Percentiles rank a stretch among this genome's conserved stretches.
These are phyloP conservation scores for Marasmius sp. DNA, from an alignment of 1,284 basidiomycete genomes.

Conservation along the genomic window DNA sequence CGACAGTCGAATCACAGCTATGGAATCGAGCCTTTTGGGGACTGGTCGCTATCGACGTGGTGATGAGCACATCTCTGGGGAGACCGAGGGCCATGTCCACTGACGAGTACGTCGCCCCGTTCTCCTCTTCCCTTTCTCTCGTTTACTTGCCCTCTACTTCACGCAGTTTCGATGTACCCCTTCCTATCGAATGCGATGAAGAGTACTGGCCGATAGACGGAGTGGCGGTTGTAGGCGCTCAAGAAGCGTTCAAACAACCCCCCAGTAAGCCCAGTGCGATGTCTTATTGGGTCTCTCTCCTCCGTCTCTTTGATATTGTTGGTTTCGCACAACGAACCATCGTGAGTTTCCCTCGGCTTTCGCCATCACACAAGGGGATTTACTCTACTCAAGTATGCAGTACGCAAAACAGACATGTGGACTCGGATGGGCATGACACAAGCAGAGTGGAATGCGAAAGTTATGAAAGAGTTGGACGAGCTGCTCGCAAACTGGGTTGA, in stretches of 20 bases:
- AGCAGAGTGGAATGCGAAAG: slow-evolving; percentile 62
- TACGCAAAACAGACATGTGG: slow-evolving; percentile 30
- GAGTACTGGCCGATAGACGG: background rate
- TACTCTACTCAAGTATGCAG: no score
- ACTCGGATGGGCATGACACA: slow-evolving; percentile 57
- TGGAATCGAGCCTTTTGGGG: slow-evolving; percentile 4
- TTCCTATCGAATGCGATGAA: slow-evolving; percentile 3
- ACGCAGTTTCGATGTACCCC: slow-evolving; percentile 1
- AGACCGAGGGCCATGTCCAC: background rate
- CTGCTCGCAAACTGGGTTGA: slow-evolving; percentile 80
- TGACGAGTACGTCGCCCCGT: background rate
- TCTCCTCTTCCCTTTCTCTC: no score
- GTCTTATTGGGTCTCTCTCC: background rate
- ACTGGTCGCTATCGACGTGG: background rate
- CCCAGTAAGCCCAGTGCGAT: background rate
- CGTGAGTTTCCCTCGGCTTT: background rate
- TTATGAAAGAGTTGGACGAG: slow-evolving; percentile 75
- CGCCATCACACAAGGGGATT: no score
- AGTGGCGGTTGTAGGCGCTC: background rate
- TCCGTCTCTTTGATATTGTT: background rate
- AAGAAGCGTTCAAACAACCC: background rate
- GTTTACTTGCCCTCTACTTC: background rate
- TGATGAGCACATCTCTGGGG: background rate
- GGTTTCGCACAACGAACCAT: background rate
- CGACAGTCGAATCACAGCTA: background rate